A percentile compares a stretch with the other conserved stretches of the same genome.
Evolutionary conservation across 768 basidiomycete genomes (phyloP).

Genomic region (Galerina marginata): DNA sequence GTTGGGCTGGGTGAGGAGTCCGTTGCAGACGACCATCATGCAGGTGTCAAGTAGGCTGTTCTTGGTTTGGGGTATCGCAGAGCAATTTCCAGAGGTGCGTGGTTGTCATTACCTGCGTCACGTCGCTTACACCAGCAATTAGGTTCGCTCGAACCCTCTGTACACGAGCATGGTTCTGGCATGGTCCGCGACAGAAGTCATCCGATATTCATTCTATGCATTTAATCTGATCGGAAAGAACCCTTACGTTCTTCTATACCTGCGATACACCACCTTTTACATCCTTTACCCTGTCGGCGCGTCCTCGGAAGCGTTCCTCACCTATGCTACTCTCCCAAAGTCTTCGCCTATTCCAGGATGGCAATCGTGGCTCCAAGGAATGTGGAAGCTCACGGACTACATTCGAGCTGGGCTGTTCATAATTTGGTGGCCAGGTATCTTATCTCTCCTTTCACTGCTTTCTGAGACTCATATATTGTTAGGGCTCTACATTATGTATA

Average conservation of each 20-base stretch:
- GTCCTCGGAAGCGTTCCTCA: constrained; percentile 85
- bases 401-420: constrained; percentile 65
- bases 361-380: constrained; percentile 43
- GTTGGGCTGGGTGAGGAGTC: constrained; percentile 80
- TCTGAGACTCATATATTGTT: not conserved
- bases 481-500: constrained; percentile 60
- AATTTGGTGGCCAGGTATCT: constrained; percentile 87
- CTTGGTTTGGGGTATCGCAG: constrained; percentile 84
- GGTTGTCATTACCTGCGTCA: not conserved
- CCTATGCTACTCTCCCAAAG: constrained; percentile 73
- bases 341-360: constrained; percentile 49
- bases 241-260: constrained; percentile 58
- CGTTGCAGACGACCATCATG: constrained; percentile 71
- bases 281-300: constrained; percentile 94
- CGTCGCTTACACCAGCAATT: not conserved
- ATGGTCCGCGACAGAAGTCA: constrained; percentile 91
- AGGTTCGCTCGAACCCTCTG: constrained; percentile 76
- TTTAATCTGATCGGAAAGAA: constrained; percentile 62
- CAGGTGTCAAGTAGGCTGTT: constrained; percentile 85
- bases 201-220: constrained; percentile 91
- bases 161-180: constrained; percentile 92
- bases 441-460: not conserved
- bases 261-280: constrained; percentile 94
- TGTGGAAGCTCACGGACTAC: constrained; percentile 64
- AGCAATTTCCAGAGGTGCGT: constrained; percentile 65